Evolutionary conservation across 169 alveolate species (phyloP), one percentile per base, ranked within the genome.

Genomic region (Theileria annulata): DNA sequence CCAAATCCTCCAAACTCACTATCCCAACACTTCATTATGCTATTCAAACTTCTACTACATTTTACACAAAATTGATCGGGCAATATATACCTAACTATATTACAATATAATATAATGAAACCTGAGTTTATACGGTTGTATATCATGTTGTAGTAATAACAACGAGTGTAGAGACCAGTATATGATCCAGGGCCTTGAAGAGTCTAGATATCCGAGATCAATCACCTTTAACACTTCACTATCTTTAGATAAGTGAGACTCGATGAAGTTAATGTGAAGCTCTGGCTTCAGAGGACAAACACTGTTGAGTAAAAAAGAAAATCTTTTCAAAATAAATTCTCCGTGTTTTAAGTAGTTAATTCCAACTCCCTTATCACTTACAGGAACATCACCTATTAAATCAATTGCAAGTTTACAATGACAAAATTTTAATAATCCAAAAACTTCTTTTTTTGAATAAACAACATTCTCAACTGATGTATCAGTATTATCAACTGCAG

Each of bases 1-100:
- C 97, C 95, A 80, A 95, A 96, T 0, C 98, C 98, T 30, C 97
- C 98, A 19, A 80, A 54, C 15, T 56, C 79, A 37, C 49, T 63
- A 73, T 90, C 90, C 90, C 90, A 84, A 31, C 86, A 84, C 21
- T 15, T 42, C 54, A 72, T 27, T 56, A 84, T 23, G 21, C 79
- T 77, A 21, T 76, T 21, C 21, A 76, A 3, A n/a, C 79, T 77
- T 37, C 89, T 72, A 72, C 12, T 30, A 13, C 19, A 72, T 25
- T 13, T 37, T 58, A 12, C 30, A 58, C 17, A 10, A 25, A 10
- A 58, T 58, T 9, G 67, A 15, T 48, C 15, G 67, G 2, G 10
- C 10, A 58, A 10, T 58, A 58, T 23, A 58, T 58, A 69, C 31
- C 21, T 69, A 54, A 68, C 64, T 68, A 64, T 21, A 66, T 6